Evolutionary conservation across 164 flowering plant genomes (phyloP).

Genomic region (Stephania japonica): DNA sequence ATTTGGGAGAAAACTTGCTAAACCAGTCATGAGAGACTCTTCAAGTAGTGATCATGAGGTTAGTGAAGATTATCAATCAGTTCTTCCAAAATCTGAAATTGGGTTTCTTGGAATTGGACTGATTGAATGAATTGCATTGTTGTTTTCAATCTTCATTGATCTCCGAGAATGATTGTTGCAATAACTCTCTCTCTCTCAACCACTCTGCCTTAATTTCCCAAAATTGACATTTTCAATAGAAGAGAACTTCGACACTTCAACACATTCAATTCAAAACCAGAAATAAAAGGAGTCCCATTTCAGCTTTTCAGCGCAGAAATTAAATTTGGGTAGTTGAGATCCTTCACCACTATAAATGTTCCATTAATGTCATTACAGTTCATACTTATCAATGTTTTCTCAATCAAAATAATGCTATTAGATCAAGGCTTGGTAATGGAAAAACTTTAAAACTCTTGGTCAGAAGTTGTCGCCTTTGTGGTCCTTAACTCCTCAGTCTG

Average conservation of each 20-base stretch:
- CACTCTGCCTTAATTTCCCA: not conserved
- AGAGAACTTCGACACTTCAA: not conserved
- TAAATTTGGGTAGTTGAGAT: constrained; percentile 11
- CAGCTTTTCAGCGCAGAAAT: not conserved
- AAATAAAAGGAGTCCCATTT: not conserved
- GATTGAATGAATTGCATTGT: not conserved
- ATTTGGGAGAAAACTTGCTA: constrained; percentile 61
- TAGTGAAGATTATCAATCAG: constrained; percentile 7
- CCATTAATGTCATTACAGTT: constrained; percentile 2
- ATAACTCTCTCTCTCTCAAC: not conserved
- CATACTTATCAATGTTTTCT: constrained; percentile 5
- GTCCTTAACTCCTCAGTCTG: not conserved
- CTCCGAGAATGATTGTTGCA: not conserved
- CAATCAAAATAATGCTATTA: too few relatives aligned
- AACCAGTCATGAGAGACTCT: constrained; percentile 49
- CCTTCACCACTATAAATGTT: not conserved
- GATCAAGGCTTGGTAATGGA: too few relatives aligned
- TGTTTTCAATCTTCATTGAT: not conserved
- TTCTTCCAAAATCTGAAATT: not conserved
- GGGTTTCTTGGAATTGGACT: not conserved
- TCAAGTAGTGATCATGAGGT: constrained; percentile 74
- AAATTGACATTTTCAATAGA: not conserved
- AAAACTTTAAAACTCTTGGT: too few relatives aligned
- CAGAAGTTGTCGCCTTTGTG: too few relatives aligned
- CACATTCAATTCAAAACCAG: not conserved